Conservation (phyloP, 768 basidiomycete genomes). For the Cyclocybe aegerita region DNA sequence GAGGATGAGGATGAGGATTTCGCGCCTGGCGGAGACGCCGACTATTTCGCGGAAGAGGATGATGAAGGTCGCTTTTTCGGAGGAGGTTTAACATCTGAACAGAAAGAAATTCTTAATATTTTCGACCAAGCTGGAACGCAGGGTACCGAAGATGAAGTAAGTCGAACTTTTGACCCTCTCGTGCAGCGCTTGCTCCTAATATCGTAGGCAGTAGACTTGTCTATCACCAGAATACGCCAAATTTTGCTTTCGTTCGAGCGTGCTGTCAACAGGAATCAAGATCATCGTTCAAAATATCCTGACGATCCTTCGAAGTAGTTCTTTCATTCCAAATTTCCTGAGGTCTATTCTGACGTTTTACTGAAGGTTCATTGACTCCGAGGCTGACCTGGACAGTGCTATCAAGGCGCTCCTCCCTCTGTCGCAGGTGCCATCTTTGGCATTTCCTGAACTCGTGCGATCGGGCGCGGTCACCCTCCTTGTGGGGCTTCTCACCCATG, state of each 20-base stretch:
- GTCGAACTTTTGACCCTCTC: slow-evolving; percentile 22
- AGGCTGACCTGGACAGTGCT: slow-evolving; percentile 88
- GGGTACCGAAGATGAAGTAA: slow-evolving; percentile 66
- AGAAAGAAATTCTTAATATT: slow-evolving; percentile 94
- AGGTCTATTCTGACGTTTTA: neutral
- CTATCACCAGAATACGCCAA: slow-evolving; percentile 68
- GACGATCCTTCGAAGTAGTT: slow-evolving; percentile 86
- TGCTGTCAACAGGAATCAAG: slow-evolving; percentile 91
- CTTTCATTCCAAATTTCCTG: neutral
- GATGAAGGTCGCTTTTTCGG: slow-evolving; percentile 93
- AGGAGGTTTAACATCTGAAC: slow-evolving; percentile 87
- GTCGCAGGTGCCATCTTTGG: slow-evolving; percentile 76
- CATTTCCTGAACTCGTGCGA: slow-evolving; percentile 88
- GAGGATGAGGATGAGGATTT: slow-evolving; percentile 51
- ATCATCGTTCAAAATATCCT: slow-evolving; percentile 93
- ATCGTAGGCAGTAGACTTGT: slow-evolving; percentile 61
- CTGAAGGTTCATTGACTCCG: slow-evolving; percentile 95
- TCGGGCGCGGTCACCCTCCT: slow-evolving; percentile 70
- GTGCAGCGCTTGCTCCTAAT: neutral
- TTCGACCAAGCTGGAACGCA: slow-evolving; percentile 77
- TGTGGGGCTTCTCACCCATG: slow-evolving; percentile 87
- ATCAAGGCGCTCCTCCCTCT: slow-evolving; percentile 88
- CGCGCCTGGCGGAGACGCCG: slow-evolving; percentile 85
- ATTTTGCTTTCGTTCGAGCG: slow-evolving; percentile 82
- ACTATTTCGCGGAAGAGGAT: slow-evolving; percentile 90